Percentiles rank a stretch among this genome's conserved stretches.
Evolutionary conservation across 2,329 filamentous ascomycete genomes (phyloP).

Genomic region (Alternaria arborescens): DNA sequence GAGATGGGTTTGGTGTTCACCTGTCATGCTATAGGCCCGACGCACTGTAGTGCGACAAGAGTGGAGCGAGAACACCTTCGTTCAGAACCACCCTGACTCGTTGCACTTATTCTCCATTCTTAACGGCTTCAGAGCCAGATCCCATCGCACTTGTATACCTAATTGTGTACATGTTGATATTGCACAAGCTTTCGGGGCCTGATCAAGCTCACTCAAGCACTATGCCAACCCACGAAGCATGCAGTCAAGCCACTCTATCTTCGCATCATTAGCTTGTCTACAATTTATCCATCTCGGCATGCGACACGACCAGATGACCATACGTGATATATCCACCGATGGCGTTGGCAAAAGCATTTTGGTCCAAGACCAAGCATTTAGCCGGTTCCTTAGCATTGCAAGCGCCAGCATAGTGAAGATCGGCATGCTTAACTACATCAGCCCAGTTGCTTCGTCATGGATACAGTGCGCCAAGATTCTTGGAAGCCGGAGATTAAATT

Average conservation of each 20-base stretch:
- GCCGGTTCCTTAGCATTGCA: conserved; percentile 31
- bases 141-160: background rate
- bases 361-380: conserved; percentile 36
- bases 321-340: conserved; percentile 8
- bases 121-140: background rate
- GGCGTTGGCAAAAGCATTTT: conserved; percentile 30
- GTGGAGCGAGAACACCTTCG: background rate
- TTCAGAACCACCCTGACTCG: conserved; percentile 1
- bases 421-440: conserved; percentile 3
- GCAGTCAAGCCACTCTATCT: conserved; percentile 22
- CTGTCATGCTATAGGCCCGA: conserved; percentile 11
- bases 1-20: background rate
- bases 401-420: conserved; percentile 3
- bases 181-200: conserved; percentile 9
- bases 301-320: conserved; percentile 17
- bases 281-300: conserved; percentile 21
- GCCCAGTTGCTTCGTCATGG: conserved; percentile 9
- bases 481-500: conserved; percentile 1
- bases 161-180: conserved; percentile 7
- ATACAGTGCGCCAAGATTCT: conserved; percentile 18
- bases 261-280: conserved; percentile 20
- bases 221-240: conserved; percentile 21
- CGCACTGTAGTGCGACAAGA: conserved; percentile 5
- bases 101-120: background rate
- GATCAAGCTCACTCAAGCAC: conserved; percentile 27